Evolutionary conservation across 768 basidiomycete species (phyloP), one percentile per base, ranked within the genome.

Genomic region (Russula sp.): DNA sequence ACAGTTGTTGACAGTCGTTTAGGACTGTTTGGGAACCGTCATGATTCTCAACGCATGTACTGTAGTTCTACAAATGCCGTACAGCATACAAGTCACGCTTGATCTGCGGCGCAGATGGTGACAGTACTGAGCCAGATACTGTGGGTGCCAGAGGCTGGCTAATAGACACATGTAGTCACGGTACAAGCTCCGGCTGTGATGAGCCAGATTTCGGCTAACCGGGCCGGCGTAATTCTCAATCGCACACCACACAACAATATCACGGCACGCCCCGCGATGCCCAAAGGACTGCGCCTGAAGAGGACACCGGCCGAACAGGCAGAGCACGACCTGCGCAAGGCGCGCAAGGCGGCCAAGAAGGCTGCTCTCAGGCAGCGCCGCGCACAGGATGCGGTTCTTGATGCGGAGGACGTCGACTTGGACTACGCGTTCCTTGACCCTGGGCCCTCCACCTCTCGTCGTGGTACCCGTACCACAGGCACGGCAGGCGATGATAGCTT

Each of bases 401-500:
- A 50, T 50, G 34, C 20, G 20, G 20, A 59, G 18, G 31, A 20
- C 9, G 40, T 45, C 13, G 42, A 32, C 18, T 40, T 39, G 34
- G 50, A 57, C 37, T 32, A n/a, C 34, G 11, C 22, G 4, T 52
- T 48, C 52, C 27, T 16, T 16, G 67, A 69, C 39, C 69, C 72
- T 67, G 37, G 80, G 81, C 71, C 77, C 79, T 65, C 84, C 14
- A 48, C 57, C 20, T 31, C 42, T 11, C 57, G 7, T 16, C n/a
- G 31, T 18, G 84, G 22, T 69, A 76, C 40, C 75, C 84, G 9
- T 74, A 72, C 31, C 80, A 80, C 0, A 81, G 85, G 61, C 3
- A 4, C 40, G 62, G 65, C 83, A 35, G 89, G 91, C 64, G 87
- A 91, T 55, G 87, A 91, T 55, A 72, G 75, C 34, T 94, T 91